These are phyloP conservation scores for Mortierella hygrophila DNA, from an alignment of 192 early-diverging fungal species.

Conservation along the genomic window DNA sequence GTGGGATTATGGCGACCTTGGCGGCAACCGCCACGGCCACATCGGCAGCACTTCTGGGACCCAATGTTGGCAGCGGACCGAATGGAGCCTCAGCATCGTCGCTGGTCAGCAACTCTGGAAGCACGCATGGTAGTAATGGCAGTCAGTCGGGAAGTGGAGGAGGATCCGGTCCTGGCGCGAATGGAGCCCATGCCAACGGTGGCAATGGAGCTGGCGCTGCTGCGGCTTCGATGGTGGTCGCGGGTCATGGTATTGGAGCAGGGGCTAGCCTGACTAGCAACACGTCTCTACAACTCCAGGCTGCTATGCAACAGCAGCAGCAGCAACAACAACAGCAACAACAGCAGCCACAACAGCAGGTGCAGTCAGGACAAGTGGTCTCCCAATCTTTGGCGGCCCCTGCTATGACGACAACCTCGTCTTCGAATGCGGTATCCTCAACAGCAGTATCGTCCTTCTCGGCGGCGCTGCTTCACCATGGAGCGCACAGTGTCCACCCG, in stretches of 20 bases:
- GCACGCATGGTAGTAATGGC: slow-evolving; percentile 11
- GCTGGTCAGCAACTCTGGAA: slow-evolving; percentile 33
- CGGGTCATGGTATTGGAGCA: neutral
- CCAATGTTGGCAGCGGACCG: slow-evolving; percentile 37
- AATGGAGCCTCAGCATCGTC: slow-evolving; percentile 35
- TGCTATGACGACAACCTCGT: neutral
- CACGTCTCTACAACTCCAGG: neutral
- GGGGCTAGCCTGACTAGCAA: neutral
- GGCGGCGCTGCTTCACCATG: neutral
- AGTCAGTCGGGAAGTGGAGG: neutral
- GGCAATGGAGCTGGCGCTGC: neutral
- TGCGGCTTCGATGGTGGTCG: neutral
- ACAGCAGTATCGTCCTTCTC: slow-evolving; percentile 25
- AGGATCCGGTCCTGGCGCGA: neutral
- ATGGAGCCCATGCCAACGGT: neutral
- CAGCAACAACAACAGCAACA: neutral
- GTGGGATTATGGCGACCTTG: slow-evolving; percentile 1
- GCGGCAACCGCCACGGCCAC: neutral
- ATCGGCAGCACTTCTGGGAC: neutral
- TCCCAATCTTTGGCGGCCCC: neutral
- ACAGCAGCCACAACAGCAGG: neutral
- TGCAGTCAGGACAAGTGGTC: neutral
- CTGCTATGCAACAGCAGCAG: neutral
- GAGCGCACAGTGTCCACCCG: slow-evolving; percentile 31
- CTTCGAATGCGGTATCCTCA: neutral